Conservation (phyloP, 176 grass and related monocot species). For the Chloris gayana region DNA sequence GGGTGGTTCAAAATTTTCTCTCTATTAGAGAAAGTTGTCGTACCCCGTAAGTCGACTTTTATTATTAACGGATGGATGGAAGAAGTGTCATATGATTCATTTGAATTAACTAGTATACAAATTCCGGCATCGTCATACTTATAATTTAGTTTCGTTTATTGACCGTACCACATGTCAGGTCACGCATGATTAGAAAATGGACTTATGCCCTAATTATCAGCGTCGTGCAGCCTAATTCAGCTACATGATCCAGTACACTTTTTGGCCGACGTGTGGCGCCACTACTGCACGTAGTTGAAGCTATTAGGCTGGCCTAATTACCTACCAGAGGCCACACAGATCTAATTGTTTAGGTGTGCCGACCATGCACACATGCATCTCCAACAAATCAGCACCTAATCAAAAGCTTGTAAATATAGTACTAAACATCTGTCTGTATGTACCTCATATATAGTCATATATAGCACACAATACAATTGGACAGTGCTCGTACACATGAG, state of each 20-base stretch:
- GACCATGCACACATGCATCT: background rate
- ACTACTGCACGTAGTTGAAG: constrained; percentile 20
- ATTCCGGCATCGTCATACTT: background rate
- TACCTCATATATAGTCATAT: background rate
- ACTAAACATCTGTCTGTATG: background rate
- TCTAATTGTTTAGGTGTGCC: constrained; percentile 28
- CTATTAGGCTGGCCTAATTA: constrained; percentile 48
- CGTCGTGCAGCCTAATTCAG: background rate
- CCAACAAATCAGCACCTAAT: constrained; percentile 14
- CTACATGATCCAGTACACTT: background rate
- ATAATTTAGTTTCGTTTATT: background rate
- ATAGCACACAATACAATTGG: background rate
- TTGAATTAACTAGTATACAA: background rate
- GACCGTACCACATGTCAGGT: background rate
- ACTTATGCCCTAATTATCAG: background rate
- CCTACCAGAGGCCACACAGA: constrained; percentile 34
- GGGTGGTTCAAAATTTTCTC: no score
- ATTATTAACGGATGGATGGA: background rate
- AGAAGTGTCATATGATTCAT: background rate
- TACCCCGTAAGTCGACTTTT: no score
- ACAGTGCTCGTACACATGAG: background rate
- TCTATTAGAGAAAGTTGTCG: no score
- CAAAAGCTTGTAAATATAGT: constrained; percentile 7
- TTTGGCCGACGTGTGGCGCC: constrained; percentile 25
- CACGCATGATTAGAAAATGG: background rate